Conservation (phyloP, 345 rosid genomes). For the Zanthoxylum bungeanum region DNA sequence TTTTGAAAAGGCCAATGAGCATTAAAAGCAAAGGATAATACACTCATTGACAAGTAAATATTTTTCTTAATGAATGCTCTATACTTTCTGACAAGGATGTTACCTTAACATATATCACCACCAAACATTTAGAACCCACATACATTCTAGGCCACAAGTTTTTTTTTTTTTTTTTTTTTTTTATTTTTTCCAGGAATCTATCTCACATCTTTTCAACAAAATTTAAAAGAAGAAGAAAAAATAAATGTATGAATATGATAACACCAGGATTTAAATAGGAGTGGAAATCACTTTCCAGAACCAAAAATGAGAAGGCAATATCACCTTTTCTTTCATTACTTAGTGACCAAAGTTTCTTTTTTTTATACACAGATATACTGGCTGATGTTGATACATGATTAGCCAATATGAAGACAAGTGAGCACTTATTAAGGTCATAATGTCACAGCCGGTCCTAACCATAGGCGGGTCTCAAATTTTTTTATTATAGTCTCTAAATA, state of each 20-base stretch:
- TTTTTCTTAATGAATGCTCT: background rate
- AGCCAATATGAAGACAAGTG: background rate
- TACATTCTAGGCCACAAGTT: background rate
- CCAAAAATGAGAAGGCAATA: background rate
- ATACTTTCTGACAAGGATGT: background rate
- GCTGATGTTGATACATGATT: background rate
- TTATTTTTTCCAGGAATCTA: background rate
- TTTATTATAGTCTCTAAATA: too few species aligned
- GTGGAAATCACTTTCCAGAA: background rate
- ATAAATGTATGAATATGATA: background rate
- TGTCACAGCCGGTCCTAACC: too few species aligned
- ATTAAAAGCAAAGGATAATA: background rate
- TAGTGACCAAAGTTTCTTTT: background rate
- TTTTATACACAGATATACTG: background rate
- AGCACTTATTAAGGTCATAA: background rate
- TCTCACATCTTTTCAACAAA: slow-evolving; percentile 4
- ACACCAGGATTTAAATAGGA: background rate
- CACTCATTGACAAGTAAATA: background rate
- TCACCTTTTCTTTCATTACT: background rate
- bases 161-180: too few species aligned
- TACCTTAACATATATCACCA: background rate
- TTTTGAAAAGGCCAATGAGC: background rate
- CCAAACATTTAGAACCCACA: background rate
- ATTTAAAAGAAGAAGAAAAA: background rate
- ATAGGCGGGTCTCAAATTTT: too few species aligned